Evolutionary conservation across 106 monocot genomes (phyloP), one percentile per base, ranked within the genome.

Genomic region (Vanilla planifolia): DNA sequence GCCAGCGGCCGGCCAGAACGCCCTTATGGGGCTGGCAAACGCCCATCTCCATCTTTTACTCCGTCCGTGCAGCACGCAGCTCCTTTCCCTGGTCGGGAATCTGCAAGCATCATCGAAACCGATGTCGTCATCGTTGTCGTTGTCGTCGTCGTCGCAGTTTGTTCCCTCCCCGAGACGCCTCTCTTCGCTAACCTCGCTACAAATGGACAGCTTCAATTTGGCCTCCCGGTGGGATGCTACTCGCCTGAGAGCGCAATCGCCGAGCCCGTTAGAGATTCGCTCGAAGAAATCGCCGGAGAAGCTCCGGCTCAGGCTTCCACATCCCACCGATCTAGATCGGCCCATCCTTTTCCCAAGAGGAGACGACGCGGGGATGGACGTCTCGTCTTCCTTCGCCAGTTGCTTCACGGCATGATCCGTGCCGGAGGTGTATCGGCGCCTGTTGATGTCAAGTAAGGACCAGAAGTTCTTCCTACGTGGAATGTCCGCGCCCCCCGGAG

Each of bases 11-110:
- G 77, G 68, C 68, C 60, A 60, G 35, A 86, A 77, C 9, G 79
- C 85, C 32, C 85, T 61, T 51, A 85, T 82, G 8, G 90, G 85
- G 61, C 79, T 85, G 11, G 85, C 69, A 8, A 90, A 78, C 5
- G 74, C 68, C 77, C 78, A 81, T 2, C 59, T 69, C 92, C 92
- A 83, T 46, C 71, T 66, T 34, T 67, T 63, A 51, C 65, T 61
- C 43, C 61, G 61, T 14, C 65, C 25, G 17, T n/a, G 29, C 7
- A 39, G 21, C 19, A 33, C 17, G 15, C 32, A 9, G 29, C 15
- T 43, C n/a, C n/a, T n/a, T n/a, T n/a, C n/a, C n/a, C n/a, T n/a
- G n/a, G n/a, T n/a, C n/a, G n/a, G n/a, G n/a, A n/a, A n/a, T 40
- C 62, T 8, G 45, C 26, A 33, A 62, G 11, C 0, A 32, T 62